phyloP scores from a whole-genome alignment of 768 basidiomycete species.

The Ramaria sp. region DNA sequence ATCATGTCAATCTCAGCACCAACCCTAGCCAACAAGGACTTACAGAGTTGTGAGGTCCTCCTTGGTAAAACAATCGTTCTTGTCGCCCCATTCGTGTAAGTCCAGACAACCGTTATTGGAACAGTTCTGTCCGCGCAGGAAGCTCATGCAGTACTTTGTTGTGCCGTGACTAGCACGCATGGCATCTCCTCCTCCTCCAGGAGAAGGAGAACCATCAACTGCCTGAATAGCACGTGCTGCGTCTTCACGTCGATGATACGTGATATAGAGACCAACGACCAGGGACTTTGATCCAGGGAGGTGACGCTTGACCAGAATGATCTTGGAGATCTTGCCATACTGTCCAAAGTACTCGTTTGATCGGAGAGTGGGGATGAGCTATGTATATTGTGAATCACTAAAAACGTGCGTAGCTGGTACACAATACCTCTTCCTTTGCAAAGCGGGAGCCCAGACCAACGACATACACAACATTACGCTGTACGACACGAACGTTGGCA shows the following conservation, averaged over 20 bases:
- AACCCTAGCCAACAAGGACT: conserved; percentile 17
- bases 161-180: conserved; percentile 95
- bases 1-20: conserved; percentile 4
- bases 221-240: conserved; percentile 87
- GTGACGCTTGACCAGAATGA: conserved; percentile 84
- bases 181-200: conserved; percentile 79
- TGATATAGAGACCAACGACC: conserved; percentile 91
- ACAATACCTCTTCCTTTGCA: conserved; percentile 88
- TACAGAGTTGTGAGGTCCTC: conserved; percentile 91
- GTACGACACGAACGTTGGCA: conserved; percentile 91
- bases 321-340: conserved; percentile 96
- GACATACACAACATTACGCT: conserved; percentile 92
- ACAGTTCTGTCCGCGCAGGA: conserved; percentile 77
- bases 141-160: conserved; percentile 95
- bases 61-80: conserved; percentile 95
- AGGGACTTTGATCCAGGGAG: conserved; percentile 60
- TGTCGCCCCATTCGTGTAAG: conserved; percentile 97
- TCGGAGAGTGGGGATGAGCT: conserved; percentile 88
- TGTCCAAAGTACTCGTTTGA: conserved; percentile 97
- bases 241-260: conserved; percentile 89
- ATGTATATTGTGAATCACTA: conserved; percentile 11
- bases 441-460: conserved; percentile 90
- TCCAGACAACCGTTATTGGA: conserved; percentile 87
- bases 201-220: conserved; percentile 85
- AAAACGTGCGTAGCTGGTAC: neutral